Conservation (phyloP, 2,329 filamentous ascomycete species). For the Mariannaea sp. region DNA sequence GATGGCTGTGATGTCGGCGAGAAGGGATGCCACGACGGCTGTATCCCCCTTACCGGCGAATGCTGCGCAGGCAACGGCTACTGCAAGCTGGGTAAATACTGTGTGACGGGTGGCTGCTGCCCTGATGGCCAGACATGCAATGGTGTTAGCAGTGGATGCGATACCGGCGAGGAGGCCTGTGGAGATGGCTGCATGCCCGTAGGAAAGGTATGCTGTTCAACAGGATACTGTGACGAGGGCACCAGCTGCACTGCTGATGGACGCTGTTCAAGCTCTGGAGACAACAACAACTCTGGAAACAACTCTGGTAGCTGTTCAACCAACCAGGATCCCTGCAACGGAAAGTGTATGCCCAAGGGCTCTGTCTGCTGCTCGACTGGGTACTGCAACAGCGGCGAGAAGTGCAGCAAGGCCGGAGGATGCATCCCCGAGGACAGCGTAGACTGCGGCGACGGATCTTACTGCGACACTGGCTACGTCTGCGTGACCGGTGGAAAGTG, state of each 20-base stretch:
- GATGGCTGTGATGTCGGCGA: not conserved
- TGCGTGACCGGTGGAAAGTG: not conserved
- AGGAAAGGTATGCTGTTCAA: not conserved
- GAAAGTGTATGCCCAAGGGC: not conserved
- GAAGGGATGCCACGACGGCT: not conserved
- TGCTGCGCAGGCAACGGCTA: slow-evolving; percentile 4
- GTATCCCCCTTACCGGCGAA: not conserved
- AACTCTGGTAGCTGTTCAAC: not conserved
- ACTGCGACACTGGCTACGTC: slow-evolving; percentile 4
- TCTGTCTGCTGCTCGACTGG: not conserved
- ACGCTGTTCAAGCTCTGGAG: not conserved
- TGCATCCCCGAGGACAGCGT: slow-evolving; percentile 4
- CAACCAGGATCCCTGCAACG: slow-evolving; percentile 1
- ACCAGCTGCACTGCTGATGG: not conserved
- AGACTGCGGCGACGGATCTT: slow-evolving; percentile 5
- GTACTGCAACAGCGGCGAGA: slow-evolving; percentile 4
- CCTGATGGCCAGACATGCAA: not conserved
- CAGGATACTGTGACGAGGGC: not conserved
- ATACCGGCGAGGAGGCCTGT: not conserved
- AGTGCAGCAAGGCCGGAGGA: not conserved
- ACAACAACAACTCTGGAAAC: not conserved
- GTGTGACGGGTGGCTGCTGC: not conserved
- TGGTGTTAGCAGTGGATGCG: not conserved
- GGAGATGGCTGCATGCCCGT: slow-evolving; percentile 10
- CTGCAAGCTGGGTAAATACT: slow-evolving; percentile 1